Evolutionary conservation across 23 red algal genomes (phyloP), one percentile per base, ranked within the genome.

Genomic region (Gracilariopsis chorda): DNA sequence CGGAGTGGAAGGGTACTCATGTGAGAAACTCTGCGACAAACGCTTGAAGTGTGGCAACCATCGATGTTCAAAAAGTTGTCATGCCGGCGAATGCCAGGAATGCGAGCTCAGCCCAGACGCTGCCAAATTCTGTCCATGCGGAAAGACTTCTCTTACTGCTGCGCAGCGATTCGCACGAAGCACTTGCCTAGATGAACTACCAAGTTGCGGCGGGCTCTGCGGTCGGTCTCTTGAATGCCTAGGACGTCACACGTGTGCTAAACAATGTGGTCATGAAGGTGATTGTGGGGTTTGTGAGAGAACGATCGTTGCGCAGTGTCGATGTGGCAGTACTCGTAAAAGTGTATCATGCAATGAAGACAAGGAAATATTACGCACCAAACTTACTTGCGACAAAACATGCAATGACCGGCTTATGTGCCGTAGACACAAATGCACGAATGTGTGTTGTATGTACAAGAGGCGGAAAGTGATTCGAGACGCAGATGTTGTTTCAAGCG

Each of bases 261-360:
- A 73, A 36, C 27, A 45, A 19, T 95, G 93, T 95, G 93, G 82
- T 36, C 93, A 95, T 49, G 58, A 74, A 17, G 93, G 82, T 13
- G 13, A 36, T 3, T 95, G 93, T 76, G 78, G 74, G 9, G 30
- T 45, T 60, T 95, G 93, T 72, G 47, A 67, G 57, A 32, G 61
- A 30, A 29, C 37, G 32, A 51, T 95, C 25, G 62, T 56, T 25
- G 80, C 68, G 11, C 64, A 68, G 23, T 95, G 93, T 48, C 48
- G 83, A 35, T 95, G 93, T 76, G 87, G 77, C 8, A 61, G 60
- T 41, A 64, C 87, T 21, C 51, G 67, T 7, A 69, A 81, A 56
- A 67, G 25, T 24, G 86, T 95, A 3, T 23, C 27, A 19, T 95
- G 93, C 48, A 57, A 45, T 25, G 75, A 59, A 29, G 57, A 40